A percentile compares a stretch with the other conserved stretches of the same genome.
Evolutionary conservation across 2,329 filamentous ascomycete genomes (phyloP).

Genomic region (Microcyclospora tardicrescens): DNA sequence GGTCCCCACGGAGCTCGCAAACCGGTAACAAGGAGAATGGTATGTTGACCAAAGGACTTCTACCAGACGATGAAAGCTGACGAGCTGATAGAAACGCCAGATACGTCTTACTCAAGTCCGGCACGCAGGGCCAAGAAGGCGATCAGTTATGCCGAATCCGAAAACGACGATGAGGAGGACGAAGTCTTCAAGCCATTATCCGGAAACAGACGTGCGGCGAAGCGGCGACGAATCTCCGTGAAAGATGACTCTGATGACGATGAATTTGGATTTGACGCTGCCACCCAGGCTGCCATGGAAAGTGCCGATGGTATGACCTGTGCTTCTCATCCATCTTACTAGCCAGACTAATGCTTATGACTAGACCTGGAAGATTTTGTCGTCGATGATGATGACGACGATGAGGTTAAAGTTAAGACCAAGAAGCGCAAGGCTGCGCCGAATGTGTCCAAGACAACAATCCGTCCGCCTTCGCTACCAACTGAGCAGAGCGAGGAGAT

Average conservation of each 20-base stretch:
- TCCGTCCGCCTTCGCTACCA: conserved; percentile 29
- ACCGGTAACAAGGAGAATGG: conserved; percentile 40
- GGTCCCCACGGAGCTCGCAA: conserved; percentile 40
- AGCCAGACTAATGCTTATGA: conserved; percentile 6
- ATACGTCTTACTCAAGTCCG: conserved; percentile 52
- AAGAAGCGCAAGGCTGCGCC: conserved; percentile 47
- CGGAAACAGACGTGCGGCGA: conserved; percentile 34
- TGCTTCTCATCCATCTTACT: conserved; percentile 5
- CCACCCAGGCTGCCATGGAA: conserved; percentile 42
- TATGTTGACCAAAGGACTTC: conserved; percentile 25
- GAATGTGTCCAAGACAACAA: not conserved
- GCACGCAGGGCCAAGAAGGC: conserved; percentile 58
- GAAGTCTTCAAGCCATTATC: conserved; percentile 51
- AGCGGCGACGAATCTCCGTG: conserved; percentile 49
- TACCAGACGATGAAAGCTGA: conserved; percentile 21
- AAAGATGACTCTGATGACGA: conserved; percentile 57
- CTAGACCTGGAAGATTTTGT: conserved; percentile 75
- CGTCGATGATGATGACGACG: conserved; percentile 75
- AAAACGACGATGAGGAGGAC: conserved; percentile 63
- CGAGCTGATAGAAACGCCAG: conserved; percentile 30
- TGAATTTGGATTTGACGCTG: conserved; percentile 48
- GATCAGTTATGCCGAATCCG: conserved; percentile 76
- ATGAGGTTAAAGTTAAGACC: conserved; percentile 39
- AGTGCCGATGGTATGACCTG: conserved; percentile 46
- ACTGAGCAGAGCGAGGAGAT: conserved; percentile 40